phyloP scores from a whole-genome alignment of 1,284 basidiomycete genomes.

The Papiliotrema flavescens region DNA sequence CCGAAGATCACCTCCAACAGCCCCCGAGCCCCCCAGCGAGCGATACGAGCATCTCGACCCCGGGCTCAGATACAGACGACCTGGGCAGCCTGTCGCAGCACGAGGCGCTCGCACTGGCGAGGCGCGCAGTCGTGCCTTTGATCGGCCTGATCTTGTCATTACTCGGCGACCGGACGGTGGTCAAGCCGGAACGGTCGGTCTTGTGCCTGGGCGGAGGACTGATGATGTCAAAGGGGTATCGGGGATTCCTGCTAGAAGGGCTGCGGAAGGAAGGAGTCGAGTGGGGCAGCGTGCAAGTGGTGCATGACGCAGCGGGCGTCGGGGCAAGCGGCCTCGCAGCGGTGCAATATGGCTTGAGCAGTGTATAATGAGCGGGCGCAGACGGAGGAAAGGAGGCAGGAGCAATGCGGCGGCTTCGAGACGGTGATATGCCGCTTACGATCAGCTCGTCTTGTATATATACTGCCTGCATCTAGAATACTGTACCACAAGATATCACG shows the following conservation, averaged over 20 bases:
- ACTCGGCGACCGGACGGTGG: constrained; percentile 33
- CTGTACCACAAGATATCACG: no score
- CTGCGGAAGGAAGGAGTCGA: constrained; percentile 22
- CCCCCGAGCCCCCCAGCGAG: constrained; percentile 14
- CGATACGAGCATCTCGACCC: not conserved
- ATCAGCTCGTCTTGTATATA: no score
- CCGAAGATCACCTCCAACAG: constrained; percentile 13
- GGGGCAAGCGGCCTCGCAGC: constrained; percentile 34
- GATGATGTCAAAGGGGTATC: constrained; percentile 36
- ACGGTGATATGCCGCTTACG: no score
- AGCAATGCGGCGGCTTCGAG: no score
- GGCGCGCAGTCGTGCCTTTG: constrained; percentile 20
- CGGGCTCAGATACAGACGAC: not conserved
- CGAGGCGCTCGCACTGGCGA: constrained; percentile 27
- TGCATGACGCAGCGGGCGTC: constrained; percentile 38
- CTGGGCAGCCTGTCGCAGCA: constrained; percentile 8
- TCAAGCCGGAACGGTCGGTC: constrained; percentile 24
- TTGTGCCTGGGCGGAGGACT: constrained; percentile 40
- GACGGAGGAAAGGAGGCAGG: no score
- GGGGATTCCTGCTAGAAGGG: constrained; percentile 27
- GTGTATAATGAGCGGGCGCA: no score
- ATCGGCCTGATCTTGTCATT: constrained; percentile 29
- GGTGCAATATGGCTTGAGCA: constrained; percentile 13
- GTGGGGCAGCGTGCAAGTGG: constrained; percentile 29
- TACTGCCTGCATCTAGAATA: no score